Evolutionary conservation across 179 eudicot genomes (phyloP).

Genomic region (Silene vulgaris): DNA sequence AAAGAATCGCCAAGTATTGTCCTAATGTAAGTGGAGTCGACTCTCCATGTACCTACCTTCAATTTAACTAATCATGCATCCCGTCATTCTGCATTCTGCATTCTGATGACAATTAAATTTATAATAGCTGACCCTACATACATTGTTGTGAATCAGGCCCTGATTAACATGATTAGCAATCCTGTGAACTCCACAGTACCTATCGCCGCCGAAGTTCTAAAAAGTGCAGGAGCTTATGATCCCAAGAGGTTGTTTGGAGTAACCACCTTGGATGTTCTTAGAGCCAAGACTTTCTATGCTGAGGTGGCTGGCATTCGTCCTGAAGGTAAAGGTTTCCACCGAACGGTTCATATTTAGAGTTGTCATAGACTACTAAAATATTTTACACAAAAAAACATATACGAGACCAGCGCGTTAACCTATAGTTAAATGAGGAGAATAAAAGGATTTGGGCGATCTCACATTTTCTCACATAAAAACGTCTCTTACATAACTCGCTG

Average conservation of each 20-base stretch:
- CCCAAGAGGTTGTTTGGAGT: slow-evolving; percentile 91
- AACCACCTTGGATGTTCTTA: slow-evolving; percentile 86
- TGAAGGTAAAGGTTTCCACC: slow-evolving; percentile 40
- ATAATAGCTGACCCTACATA: not conserved
- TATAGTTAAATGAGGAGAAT: too few relatives aligned
- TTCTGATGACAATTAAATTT: not conserved
- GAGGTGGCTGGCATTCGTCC: slow-evolving; percentile 72
- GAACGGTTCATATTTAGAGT: too few relatives aligned
- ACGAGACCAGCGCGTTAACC: too few relatives aligned
- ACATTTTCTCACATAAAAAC: too few relatives aligned
- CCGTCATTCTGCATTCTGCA: not conserved
- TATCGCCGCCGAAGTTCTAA: slow-evolving; percentile 92
- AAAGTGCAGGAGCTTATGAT: slow-evolving; percentile 86
- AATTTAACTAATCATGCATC: not conserved
- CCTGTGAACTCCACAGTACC: slow-evolving; percentile 97
- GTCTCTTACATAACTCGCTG: not conserved
- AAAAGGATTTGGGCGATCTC: too few relatives aligned
- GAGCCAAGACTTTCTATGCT: slow-evolving; percentile 94
- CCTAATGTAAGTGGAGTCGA: slow-evolving; percentile 56
- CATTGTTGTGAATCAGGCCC: slow-evolving; percentile 47
- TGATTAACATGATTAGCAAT: slow-evolving; percentile 91
- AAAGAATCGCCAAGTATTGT: slow-evolving; percentile 74
- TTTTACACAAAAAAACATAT: too few relatives aligned
- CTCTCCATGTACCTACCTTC: not conserved
- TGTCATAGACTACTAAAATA: too few relatives aligned